These are phyloP conservation scores for Aspergillus amoenus DNA, from an alignment of 2,329 filamentous ascomycete species.

Conservation along the genomic window DNA sequence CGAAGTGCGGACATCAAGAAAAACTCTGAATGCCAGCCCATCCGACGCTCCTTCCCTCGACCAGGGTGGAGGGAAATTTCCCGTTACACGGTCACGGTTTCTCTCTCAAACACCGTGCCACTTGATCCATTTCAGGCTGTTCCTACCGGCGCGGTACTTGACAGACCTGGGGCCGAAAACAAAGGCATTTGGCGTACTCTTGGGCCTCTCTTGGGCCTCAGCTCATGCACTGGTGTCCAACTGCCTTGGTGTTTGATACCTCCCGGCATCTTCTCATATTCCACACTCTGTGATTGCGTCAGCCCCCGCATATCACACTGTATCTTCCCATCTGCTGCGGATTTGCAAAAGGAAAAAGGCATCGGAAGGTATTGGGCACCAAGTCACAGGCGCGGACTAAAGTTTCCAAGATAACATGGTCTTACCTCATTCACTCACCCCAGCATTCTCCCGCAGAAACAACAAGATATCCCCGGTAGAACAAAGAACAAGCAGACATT, in stretches of 20 bases:
- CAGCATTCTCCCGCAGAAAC: neutral
- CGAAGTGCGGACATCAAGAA: constrained; percentile 10
- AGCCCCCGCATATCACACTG: constrained; percentile 10
- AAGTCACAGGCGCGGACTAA: constrained; percentile 4
- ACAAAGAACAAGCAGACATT: neutral
- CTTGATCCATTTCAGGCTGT: constrained; percentile 17
- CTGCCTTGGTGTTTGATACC: constrained; percentile 22
- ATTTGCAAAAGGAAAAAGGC: neutral
- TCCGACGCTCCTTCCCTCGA: constrained; percentile 3
- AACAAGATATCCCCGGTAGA: neutral
- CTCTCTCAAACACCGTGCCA: constrained; percentile 18
- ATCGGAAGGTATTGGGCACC: constrained; percentile 8
- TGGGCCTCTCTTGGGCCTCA: constrained; percentile 8
- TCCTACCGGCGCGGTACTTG: constrained; percentile 19
- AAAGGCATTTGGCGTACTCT: constrained; percentile 7
- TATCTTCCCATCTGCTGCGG: constrained; percentile 4
- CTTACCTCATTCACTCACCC: neutral
- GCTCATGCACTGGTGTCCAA: constrained; percentile 38
- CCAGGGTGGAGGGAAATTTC: constrained; percentile 2
- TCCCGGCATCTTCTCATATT: constrained; percentile 21
- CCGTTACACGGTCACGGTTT: constrained; percentile 21
- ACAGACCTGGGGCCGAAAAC: constrained; percentile 11
- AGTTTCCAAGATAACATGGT: neutral
- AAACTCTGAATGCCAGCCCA: constrained; percentile 1
- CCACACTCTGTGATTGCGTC: constrained; percentile 22